A percentile compares a stretch with the other conserved stretches of the same genome.
Evolutionary conservation across 164 flowering plant genomes (phyloP).

Genomic region (Akebia trifoliata): DNA sequence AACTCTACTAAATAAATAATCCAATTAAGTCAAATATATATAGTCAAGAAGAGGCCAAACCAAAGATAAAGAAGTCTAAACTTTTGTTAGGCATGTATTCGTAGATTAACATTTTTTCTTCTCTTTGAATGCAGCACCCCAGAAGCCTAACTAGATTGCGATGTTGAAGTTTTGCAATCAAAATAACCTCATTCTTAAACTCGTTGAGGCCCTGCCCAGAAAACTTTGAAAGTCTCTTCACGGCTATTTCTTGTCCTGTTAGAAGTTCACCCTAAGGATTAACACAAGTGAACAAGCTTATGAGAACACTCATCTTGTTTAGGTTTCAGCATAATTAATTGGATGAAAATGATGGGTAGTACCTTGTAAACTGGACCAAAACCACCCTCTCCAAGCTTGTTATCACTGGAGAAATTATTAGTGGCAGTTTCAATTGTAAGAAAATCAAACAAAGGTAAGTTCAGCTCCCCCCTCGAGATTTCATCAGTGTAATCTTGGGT

Average conservation of each 20-base stretch:
- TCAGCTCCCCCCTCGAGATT: neutral
- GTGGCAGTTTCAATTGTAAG: conserved; percentile 3
- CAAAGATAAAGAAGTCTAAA: no score
- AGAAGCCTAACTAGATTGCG: conserved; percentile 9
- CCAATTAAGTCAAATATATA: no score
- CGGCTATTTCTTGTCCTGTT: conserved; percentile 7
- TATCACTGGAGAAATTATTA: neutral
- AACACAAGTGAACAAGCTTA: no score
- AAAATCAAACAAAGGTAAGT: conserved; percentile 2
- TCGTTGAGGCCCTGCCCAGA: conserved; percentile 2
- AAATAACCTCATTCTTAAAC: conserved; percentile 8
- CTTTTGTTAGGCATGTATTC: conserved; percentile 9
- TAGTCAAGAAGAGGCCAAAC: neutral
- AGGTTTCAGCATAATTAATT: no score
- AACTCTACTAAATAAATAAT: no score
- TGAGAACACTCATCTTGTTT: no score
- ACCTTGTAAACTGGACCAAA: conserved; percentile 14
- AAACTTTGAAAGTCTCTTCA: conserved; percentile 3
- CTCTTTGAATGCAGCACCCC: conserved; percentile 6
- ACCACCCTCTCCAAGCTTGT: conserved; percentile 9
- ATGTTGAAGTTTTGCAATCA: conserved; percentile 8
- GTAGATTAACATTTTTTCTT: conserved; percentile 5
- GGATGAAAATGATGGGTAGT: neutral
- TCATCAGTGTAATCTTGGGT: neutral
- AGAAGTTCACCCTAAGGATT: neutral